Base-by-base conservation (phyloP, 2,329 filamentous ascomycete species). In the Camptophora hylomeconis region DNA sequence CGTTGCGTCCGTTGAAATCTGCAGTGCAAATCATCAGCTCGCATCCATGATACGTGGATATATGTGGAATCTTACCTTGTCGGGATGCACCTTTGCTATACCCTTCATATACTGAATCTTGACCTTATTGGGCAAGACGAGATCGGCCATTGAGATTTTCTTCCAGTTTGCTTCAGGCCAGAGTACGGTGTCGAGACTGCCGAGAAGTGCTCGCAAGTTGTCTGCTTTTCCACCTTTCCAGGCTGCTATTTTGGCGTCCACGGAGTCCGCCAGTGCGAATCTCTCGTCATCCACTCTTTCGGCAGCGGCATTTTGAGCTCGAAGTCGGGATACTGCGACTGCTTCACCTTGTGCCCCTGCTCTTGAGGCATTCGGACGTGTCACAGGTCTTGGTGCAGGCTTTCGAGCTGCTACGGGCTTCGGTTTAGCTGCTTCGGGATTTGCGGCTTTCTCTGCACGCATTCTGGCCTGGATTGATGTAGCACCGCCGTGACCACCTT, bases 61-160 rank as follows among this genome's bases (percentile, higher is more conserved):
- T n/a, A 21, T 21, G 26, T n/a, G 17, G 15, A 30, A 10, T 35
- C 35, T 35, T 65, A 94, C 89, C 78, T 98, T 98, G 55, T 98
- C 89, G 36, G 89, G 89, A 66, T 98, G 89, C 44, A 89, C 89
- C 66, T 94, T 95, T 7, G 78, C 82, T 67, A 98, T 95, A 5
- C 87, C 89, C 69, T 93, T 94, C 89, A 98, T 95, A 52, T 98
- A 98, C 36, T 80, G 67, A 40, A 98, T 78, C 70, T 98, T 98
- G 53, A 95, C 89, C 65, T 87, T 93, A 44, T 81, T 84, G 18
- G 84, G 75, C 67, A 93, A 70, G 29, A 98, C 79, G 44, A 98
- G 56, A 59, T 98, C 89, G 40, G 86, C 78, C 72, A 98, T 73
- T 17, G 83, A 84, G 32, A 95, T 77, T 62, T 92, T 93, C 63